These are phyloP conservation scores for Hymenoscyphus linearis DNA, from an alignment of 2,329 filamentous ascomycete species.

Conservation along the genomic window DNA sequence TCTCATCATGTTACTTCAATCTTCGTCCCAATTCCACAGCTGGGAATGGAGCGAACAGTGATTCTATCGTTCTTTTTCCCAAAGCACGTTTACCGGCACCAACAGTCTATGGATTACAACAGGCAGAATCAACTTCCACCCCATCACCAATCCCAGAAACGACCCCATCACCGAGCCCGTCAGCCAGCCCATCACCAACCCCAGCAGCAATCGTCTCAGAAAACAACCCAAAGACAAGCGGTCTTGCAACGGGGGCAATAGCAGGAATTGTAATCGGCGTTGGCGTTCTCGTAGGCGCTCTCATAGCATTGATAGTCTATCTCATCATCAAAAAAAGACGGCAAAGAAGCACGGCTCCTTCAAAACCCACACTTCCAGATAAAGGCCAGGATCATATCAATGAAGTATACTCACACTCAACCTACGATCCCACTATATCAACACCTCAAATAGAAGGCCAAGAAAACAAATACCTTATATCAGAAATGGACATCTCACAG, in stretches of 20 bases:
- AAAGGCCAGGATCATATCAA: not conserved
- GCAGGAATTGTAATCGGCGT: not conserved
- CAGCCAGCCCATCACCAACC: not conserved
- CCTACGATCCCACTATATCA: not conserved
- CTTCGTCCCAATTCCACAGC: conserved; percentile 14
- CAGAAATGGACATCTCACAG: not conserved
- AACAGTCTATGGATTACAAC: not conserved
- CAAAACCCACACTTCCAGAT: not conserved
- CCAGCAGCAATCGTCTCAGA: not conserved
- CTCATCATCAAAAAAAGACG: not conserved
- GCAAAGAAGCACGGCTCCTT: not conserved
- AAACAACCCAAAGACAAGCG: not conserved
- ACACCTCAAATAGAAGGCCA: not conserved
- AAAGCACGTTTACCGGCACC: not conserved
- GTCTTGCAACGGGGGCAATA: not conserved
- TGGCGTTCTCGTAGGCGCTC: not conserved
- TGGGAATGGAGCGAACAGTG: conserved; percentile 14
- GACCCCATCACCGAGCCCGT: not conserved
- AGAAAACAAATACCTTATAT: not conserved
- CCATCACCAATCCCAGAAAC: not conserved
- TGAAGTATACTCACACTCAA: not conserved
- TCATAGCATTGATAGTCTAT: not conserved
- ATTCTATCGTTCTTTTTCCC: not conserved
- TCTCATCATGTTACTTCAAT: conserved; percentile 19
- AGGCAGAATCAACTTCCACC: not conserved